A percentile compares a stretch with the other conserved stretches of the same genome.
Evolutionary conservation across 192 early-diverging fungal genomes (phyloP).

Genomic region (Chytriomyces sp.): DNA sequence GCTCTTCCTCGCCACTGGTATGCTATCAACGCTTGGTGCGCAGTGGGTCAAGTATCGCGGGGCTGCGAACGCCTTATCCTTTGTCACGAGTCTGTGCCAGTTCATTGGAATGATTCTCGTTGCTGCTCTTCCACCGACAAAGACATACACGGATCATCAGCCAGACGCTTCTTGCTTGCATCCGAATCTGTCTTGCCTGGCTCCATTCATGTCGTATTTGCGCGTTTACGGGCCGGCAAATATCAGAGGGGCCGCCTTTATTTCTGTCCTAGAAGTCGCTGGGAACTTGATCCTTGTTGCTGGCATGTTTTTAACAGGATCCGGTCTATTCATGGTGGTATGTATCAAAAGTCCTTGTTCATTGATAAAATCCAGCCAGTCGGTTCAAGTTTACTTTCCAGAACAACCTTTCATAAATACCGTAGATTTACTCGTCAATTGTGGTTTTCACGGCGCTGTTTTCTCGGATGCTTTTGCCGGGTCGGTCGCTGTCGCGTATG

Average conservation of each 20-base stretch:
- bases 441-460: conserved; percentile 50
- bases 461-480: conserved; percentile 31
- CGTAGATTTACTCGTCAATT: conserved; percentile 43
- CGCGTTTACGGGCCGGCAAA: conserved; percentile 7
- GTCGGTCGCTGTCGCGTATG: conserved; percentile 10
- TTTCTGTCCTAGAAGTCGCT: conserved; percentile 22
- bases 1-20: conserved; percentile 31
- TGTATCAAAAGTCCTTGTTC: not conserved
- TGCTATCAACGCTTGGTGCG: conserved; percentile 24
- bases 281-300: conserved; percentile 33
- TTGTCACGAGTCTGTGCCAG: conserved; percentile 26
- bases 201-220: conserved; percentile 1
- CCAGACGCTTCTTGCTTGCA: not conserved
- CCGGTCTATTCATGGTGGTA: conserved; percentile 30
- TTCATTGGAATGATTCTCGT: conserved; percentile 31
- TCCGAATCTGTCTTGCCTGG: not conserved
- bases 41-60: conserved; percentile 37
- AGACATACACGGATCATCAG: not conserved
- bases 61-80: conserved; percentile 26
- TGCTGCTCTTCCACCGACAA: conserved; percentile 13
- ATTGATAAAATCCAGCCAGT: not conserved
- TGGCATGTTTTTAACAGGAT: conserved; percentile 34
- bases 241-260: conserved; percentile 7
- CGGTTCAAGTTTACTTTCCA: not conserved
- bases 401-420: not conserved